Evolutionary conservation across 176 grass and related monocot genomes (phyloP).

Genomic region (Typha latifolia): DNA sequence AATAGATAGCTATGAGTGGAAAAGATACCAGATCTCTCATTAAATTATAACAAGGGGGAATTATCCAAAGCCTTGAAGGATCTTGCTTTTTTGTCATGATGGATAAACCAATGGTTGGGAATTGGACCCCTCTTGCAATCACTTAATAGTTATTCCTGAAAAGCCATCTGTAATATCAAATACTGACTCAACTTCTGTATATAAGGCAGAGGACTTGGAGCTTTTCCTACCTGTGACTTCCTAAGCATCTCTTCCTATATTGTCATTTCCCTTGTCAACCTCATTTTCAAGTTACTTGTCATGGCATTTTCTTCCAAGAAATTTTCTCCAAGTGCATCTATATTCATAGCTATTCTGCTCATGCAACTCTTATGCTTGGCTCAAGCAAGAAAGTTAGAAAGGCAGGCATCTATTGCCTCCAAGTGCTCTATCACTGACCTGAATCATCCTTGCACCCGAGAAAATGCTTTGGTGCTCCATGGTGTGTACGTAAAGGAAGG

Average conservation of each 20-base stretch:
- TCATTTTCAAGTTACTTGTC: not conserved
- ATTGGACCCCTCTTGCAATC: not conserved
- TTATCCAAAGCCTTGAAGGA: conserved; percentile 24
- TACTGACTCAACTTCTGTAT: not conserved
- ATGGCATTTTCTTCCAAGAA: conserved; percentile 33
- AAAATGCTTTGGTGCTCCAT: not conserved
- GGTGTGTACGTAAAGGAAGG: not conserved
- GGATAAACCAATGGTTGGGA: conserved; percentile 3
- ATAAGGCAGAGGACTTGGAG: not conserved
- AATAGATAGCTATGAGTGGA: conserved; percentile 37
- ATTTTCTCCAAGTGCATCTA: conserved; percentile 14
- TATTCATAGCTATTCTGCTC: conserved; percentile 23
- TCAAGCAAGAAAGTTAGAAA: conserved; percentile 37
- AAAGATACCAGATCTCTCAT: conserved; percentile 33
- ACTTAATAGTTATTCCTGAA: not conserved
- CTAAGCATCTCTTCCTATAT: not conserved
- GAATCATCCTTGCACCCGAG: conserved; percentile 5
- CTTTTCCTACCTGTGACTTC: not conserved
- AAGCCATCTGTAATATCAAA: not conserved
- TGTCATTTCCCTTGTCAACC: not conserved
- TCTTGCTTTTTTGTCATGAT: conserved; percentile 10
- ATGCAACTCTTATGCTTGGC: conserved; percentile 28
- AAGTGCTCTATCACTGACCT: not conserved
- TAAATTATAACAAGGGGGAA: conserved; percentile 12
- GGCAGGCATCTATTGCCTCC: conserved; percentile 9